Base-by-base conservation (phyloP, 495 filamentous ascomycete genomes). In the Hypoxylon fragiforme region DNA sequence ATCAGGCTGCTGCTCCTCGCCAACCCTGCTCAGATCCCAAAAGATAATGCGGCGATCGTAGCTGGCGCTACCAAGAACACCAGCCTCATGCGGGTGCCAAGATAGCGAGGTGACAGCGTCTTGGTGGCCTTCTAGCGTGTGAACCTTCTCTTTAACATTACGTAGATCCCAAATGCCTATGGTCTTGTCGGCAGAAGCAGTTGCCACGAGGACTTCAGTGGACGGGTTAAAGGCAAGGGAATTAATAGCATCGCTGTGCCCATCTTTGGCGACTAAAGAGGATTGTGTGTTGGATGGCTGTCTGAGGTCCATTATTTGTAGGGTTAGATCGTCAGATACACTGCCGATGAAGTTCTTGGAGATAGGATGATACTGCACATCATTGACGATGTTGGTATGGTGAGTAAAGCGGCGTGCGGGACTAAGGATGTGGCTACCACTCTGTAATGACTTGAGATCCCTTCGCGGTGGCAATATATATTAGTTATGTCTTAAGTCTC, bases 161-260 rank as follows among this genome's bases (percentile, higher is more conserved):
- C 94, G 85, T 42, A 99, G 72, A 72, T 99, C 94, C 91, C 94
- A 99, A 24, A 97, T 77, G 11, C 87, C 92, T 60, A 99, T 91
- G 0, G 89, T 90, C 70, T 95, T 95, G 63, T 99, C 94, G 0
- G 88, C 91, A 31, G 92, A 97, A 3, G 88, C 94, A 0, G 94
- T 97, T 3, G 92, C 94, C 36, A 97, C 72, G 40, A 96, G 76
- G 22, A 85, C 88, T 60, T 99, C 92, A 3, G 85, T 84, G 1
- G 85, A 86, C 0, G 91, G 91, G 68, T 96, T 96, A 73, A 96
- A 99, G 4, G 95, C 84, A 26, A 97, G 77, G 8, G 88, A 88
- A 70, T 99, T 99, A 64, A 99, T 91, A 15, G 92, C 92, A 67
- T 97, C 95, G 15, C 77, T 79, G 65, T 99, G 94, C 7, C 81